Evolutionary conservation across 495 filamentous ascomycete species (phyloP), one percentile per base, ranked within the genome.

Genomic region (Eremomyces bilateralis): DNA sequence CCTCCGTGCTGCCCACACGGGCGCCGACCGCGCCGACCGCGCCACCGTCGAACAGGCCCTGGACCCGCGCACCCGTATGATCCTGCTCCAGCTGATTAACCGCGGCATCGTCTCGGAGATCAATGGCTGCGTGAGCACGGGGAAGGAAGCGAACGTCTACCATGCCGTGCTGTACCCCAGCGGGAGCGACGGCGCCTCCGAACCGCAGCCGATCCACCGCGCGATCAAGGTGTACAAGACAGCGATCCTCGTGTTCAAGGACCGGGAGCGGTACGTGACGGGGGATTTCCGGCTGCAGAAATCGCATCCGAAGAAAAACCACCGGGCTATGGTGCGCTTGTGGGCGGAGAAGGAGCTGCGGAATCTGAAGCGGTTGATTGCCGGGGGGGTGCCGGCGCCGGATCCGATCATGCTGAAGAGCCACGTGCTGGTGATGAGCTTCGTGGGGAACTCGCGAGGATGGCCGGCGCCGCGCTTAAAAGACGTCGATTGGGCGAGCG

Each of bases 191-290:
- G 53, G 54, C 33, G 56, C 53, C 33, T 44, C 49, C 4, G 50
- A 58, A 12, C 45, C 60, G 5, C 45, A 58, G 19, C 53, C 61
- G 0, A 36, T 63, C 2, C 71, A 80, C 41, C 72, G 80, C 33
- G 88, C 88, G 11, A 81, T 97, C 59, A 97, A 97, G 54, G 77
- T 97, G 16, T 97, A 95, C 67, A 95, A 95, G 61, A 97, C 90
- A 0, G 76, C 74, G 29, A 94, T 94, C 38, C 56, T 95, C 24
- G 80, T 84, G 3, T 97, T 97, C 69, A 95, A 97, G 58, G 85
- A 95, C 55, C 69, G 88, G 28, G 81, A 92, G 47, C 77, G 79
- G 41, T 97, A 97, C 50, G 80, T 95, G 21, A 76, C 73, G 1
- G 88, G 90, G 36, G 88, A 95, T 52, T 80, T 81, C 54, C 63